Conservation (phyloP, 441 rosid genomes). For the Syzygium syzygioides region DNA sequence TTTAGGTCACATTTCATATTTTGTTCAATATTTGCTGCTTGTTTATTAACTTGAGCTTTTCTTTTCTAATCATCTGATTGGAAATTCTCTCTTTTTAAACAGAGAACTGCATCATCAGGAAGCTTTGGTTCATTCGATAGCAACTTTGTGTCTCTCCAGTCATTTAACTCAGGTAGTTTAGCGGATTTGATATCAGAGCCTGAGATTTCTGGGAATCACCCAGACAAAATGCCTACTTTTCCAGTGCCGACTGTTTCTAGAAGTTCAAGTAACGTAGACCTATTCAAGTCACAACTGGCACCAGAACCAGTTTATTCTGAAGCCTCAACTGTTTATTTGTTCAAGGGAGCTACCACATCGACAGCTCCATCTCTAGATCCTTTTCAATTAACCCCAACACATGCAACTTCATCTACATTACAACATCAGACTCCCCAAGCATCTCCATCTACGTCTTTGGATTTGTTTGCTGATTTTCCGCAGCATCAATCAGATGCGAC, state of each 20-base stretch:
- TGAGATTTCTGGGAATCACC: conserved; percentile 27
- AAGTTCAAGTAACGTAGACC: conserved; percentile 38
- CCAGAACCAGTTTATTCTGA: conserved; percentile 33
- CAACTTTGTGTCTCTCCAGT: conserved; percentile 49
- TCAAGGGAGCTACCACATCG: conserved; percentile 45
- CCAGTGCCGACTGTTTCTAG: conserved; percentile 24
- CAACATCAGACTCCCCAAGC: conserved; percentile 36
- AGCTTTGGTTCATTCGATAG: conserved; percentile 60
- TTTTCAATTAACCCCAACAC: conserved; percentile 22
- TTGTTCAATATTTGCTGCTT: background rate
- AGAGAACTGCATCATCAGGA: conserved; percentile 72
- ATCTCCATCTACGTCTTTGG: conserved; percentile 32
- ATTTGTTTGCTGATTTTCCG: conserved; percentile 34
- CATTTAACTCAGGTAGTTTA: conserved; percentile 43
- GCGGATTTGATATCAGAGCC: conserved; percentile 39
- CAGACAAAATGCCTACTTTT: conserved; percentile 26
- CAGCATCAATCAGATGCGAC: conserved; percentile 24
- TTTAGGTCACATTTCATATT: background rate
- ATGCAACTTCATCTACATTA: conserved; percentile 27
- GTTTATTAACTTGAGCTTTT: background rate
- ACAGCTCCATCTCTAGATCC: conserved; percentile 30
- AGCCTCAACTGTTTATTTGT: conserved; percentile 51
- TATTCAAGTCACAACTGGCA: conserved; percentile 25
- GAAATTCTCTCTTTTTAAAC: conserved; percentile 8
- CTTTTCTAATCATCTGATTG: background rate